These are phyloP conservation scores for Metarhizium album DNA, from an alignment of 2,329 filamentous ascomycete genomes.

Conservation along the genomic window DNA sequence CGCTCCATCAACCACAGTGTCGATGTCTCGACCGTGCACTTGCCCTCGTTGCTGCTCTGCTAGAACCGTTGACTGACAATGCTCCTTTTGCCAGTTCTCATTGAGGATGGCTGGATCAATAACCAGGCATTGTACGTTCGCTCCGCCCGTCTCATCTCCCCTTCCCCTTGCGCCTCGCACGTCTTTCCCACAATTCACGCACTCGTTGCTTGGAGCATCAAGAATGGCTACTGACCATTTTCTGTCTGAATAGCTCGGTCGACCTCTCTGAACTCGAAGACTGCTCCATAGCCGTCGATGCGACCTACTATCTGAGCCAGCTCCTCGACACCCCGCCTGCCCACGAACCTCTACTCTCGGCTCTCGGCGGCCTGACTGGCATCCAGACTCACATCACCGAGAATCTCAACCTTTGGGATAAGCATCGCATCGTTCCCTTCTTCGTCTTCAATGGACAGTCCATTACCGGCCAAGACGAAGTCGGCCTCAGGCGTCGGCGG, in stretches of 20 bases:
- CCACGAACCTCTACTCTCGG: constrained; percentile 80
- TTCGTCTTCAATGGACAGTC: constrained; percentile 91
- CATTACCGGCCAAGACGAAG: constrained; percentile 63
- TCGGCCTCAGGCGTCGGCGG: constrained; percentile 51
- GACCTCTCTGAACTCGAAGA: constrained; percentile 62
- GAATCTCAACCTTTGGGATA: constrained; percentile 63
- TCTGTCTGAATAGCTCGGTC: constrained; percentile 33
- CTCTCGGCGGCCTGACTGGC: constrained; percentile 79
- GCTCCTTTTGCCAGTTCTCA: constrained; percentile 19
- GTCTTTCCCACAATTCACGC: neutral
- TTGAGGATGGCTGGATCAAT: constrained; percentile 29
- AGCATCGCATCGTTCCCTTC: constrained; percentile 60
- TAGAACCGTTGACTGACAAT: constrained; percentile 2
- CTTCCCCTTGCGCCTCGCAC: neutral
- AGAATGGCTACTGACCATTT: neutral
- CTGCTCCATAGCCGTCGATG: constrained; percentile 74
- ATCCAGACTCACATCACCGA: constrained; percentile 64
- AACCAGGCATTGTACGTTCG: constrained; percentile 24
- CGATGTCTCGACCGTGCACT: constrained; percentile 2
- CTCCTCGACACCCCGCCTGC: constrained; percentile 60
- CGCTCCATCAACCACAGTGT: neutral
- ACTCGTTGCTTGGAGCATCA: neutral
- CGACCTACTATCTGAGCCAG: constrained; percentile 74
- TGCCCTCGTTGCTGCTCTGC: neutral
- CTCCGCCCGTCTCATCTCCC: neutral